Evolutionary conservation across 805 yeast genomes (phyloP).

Genomic region (Teunomyces kruisii): DNA sequence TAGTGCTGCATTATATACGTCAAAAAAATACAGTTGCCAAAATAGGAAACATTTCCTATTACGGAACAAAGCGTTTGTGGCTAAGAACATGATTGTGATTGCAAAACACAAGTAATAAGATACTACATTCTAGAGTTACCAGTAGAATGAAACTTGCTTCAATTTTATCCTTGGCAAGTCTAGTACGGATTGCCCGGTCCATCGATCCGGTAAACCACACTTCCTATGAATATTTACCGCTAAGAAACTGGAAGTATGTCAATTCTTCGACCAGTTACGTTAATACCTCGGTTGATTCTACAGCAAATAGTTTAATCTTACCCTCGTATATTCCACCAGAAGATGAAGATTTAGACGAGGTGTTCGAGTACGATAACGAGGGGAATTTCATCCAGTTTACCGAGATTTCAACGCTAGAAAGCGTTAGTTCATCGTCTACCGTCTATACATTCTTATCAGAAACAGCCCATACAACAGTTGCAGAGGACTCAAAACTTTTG

Average conservation of each 20-base stretch:
- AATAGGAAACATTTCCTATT: not conserved
- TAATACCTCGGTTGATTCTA: not conserved
- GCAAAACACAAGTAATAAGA: not conserved
- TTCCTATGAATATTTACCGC: not conserved
- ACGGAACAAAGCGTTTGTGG: not conserved
- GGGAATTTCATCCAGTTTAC: not conserved
- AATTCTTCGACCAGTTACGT: not conserved
- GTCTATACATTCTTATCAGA: not conserved
- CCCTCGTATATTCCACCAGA: not conserved
- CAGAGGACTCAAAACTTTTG: not conserved
- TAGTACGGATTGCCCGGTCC: not conserved
- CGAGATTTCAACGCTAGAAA: not conserved
- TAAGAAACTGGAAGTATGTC: not conserved
- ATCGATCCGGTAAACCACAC: not conserved
- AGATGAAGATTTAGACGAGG: not conserved
- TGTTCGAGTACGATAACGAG: not conserved
- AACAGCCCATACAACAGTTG: not conserved
- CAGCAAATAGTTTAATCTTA: not conserved
- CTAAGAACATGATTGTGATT: not conserved
- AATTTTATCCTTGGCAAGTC: not conserved
- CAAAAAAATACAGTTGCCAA: not conserved
- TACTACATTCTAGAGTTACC: not conserved
- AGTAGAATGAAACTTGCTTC: not conserved
- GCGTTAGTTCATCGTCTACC: not conserved
- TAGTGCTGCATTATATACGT: not conserved